Evolutionary conservation across 116 monocot genomes (phyloP).

Genomic region (Trichopus zeylanicus): DNA sequence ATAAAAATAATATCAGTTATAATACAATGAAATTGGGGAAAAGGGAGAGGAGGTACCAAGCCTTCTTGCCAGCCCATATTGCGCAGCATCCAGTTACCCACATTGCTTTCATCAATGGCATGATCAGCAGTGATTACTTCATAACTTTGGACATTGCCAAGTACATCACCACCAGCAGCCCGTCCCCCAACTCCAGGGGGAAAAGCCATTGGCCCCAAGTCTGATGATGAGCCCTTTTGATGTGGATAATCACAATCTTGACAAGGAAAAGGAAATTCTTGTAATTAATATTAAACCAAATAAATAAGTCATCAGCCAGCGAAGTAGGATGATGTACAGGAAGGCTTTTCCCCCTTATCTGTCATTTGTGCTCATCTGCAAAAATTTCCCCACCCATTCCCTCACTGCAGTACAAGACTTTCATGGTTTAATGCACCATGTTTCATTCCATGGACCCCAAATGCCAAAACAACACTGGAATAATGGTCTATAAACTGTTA

Average conservation of each 20-base stretch:
- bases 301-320: slow-evolving; percentile 24
- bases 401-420: too few species aligned
- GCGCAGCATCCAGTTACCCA: slow-evolving; percentile 91
- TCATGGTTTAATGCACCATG: too few species aligned
- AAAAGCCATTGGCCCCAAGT: slow-evolving; percentile 76
- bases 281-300: slow-evolving; percentile 27
- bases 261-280: slow-evolving; percentile 71
- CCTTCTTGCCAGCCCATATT: slow-evolving; percentile 99
- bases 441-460: too few species aligned
- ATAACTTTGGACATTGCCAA: slow-evolving; percentile 37
- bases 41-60: slow-evolving; percentile 46
- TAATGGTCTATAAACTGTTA: neutral
- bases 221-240: slow-evolving; percentile 61
- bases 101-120: slow-evolving; percentile 88
- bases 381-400: neutral
- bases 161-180: slow-evolving; percentile 28
- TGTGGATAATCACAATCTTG: slow-evolving; percentile 67
- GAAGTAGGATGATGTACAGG: slow-evolving; percentile 22
- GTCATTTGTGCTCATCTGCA: too few species aligned
- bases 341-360: slow-evolving; percentile 5
- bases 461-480: neutral
- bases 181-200: slow-evolving; percentile 90
- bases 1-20: too few species aligned
- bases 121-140: slow-evolving; percentile 80
- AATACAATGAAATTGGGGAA: too few species aligned